Base-by-base conservation (phyloP, 225 moss, liverwort and hornwort genomes). In the Asterella californica region DNA sequence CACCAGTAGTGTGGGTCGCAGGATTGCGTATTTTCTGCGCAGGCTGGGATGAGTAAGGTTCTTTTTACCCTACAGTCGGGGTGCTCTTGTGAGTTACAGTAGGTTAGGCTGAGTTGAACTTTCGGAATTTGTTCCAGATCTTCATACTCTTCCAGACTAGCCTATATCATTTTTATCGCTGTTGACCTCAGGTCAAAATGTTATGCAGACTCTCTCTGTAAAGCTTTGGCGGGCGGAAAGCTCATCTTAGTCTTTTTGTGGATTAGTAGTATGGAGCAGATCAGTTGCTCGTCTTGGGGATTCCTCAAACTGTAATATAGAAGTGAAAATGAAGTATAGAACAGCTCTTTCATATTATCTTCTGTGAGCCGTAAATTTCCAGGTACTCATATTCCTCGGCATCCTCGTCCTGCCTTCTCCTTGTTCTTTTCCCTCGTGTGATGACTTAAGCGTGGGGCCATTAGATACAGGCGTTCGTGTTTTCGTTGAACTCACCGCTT, bases 241-340 rank as follows among this genome's bases (percentile, higher is more conserved):
- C 72, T 54, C 52, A 68, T 69, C 69, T 76, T 80, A 61, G 60
- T 37, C 75, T 78, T 60, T n/a, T 48, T 71, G 71, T 71, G 53
- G 65, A 80, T 42, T 30, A 55, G 77, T 79, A 27, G 29, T 74
- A 81, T 78, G 74, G 52, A 71, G 47, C 29, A 53, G 69, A 81
- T 60, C 70, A 42, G 61, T 45, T 79, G 70, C 53, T 76, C 68
- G 2, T 76, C 76, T 79, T 70, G 75, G 59, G 79, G 85, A 76
- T 85, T 29, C 64, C 71, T 79, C 63, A 72, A 79, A 76, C 64
- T 85, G 85, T 85, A 85, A 63, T 77, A 85, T 85, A 85, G 7
- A 82, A 72, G 74, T 42, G 61, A 46, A 75, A 73, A 53, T 74
- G 81, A 81, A 68, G 22, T 70, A 29, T 76, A 72, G 69, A 76